Evolutionary conservation across 2,329 filamentous ascomycete genomes (phyloP), one percentile per base, ranked within the genome.

Genomic region (Pyrenochaeta sp.): DNA sequence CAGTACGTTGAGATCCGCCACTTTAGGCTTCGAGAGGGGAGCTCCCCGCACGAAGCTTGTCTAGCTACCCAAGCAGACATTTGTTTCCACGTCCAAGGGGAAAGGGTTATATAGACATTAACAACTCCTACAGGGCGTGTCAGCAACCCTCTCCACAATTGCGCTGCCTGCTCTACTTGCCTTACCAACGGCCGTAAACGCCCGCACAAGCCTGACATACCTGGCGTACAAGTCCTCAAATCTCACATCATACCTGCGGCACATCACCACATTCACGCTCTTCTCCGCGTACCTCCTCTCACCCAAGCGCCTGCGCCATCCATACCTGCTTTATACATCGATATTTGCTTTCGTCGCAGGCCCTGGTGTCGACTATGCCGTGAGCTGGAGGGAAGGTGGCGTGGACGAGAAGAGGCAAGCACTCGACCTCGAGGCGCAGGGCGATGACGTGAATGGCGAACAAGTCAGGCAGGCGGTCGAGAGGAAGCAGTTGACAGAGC

Each of bases 281-380:
- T 79, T 91, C 64, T 84, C 94, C 61, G 91, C 92, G 58, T 97
- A 89, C 77, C 75, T 83, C 39, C 80, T 96, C 61, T 94, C 92
- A 2, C 90, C 92, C 0, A 83, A 86, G 21, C 84, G 87, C 50
- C 83, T 85, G 64, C 87, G 90, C 72, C 94, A 98, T 74, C 94
- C 94, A 0, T 98, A 97, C 74, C 87, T 97, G 21, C 77, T 97
- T 54, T 97, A 95, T 87, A 92, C 91, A 12, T 87, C 88, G 2
- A 77, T 92, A 21, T 83, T 92, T 51, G 85, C 87, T 37, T 80
- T 83, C 33, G 49, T 66, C 11, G 79, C 79, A 1, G 77, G 80
- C 12, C 56, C 75, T 2, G 75, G 67, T 32, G 63, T 79, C 47
- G 77, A 78, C 46, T 71, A 66, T 45, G 69, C 75, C 18, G 60